Base-by-base conservation (phyloP, 352 stramenopile genomes). In the Phytophthora pluvialis region DNA sequence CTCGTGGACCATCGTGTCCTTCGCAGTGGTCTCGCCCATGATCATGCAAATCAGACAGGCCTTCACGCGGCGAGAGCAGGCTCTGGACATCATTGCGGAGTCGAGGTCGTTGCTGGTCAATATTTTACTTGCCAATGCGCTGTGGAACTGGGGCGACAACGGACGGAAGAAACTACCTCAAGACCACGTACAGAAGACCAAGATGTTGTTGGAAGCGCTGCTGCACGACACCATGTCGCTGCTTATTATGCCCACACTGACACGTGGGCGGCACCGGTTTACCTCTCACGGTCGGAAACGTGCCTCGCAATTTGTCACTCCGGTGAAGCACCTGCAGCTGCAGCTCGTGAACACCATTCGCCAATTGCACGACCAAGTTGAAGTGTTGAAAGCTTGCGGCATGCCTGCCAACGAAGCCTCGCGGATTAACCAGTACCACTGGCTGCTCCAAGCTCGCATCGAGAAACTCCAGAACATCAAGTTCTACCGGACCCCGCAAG, bases 361-460 rank as follows among this genome's bases (percentile, higher is more conserved):
- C 29, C 64, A 70, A 26, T 62, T 96, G 5, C 88, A 95, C 51
- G 63, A 74, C 13, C 82, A 91, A 60, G 85, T 96, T 0, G 88
- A 95, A 66, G 67, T 87, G 3, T 80, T 96, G 76, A 95, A 96
- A 64, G 31, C 35, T 2, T 77, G 48, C 8, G 88, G 86, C 0
- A 67, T 96, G 15, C 88, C 86, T 18, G 83, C 84, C 0, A 96
- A 96, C 42, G 88, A 96, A 64, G 86, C 88, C 15, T 94, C 83
- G n/a, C 84, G 88, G 18, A 90, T 95, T 62, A 95, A 94, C 52
- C 88, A 95, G 66, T 95, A 95, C 56, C 83, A 95, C 51, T 96
- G 88, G 88, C 71, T 96, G 45, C 72, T 96, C 2, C 80, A 93
- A 57, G 84, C 83, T 47, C 84, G 88, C 16, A 73, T 96, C 28